Percentiles rank a stretch among this genome's conserved stretches.
phyloP scores from a whole-genome alignment of 441 rosid genomes.

The Metrosideros polymorpha region DNA sequence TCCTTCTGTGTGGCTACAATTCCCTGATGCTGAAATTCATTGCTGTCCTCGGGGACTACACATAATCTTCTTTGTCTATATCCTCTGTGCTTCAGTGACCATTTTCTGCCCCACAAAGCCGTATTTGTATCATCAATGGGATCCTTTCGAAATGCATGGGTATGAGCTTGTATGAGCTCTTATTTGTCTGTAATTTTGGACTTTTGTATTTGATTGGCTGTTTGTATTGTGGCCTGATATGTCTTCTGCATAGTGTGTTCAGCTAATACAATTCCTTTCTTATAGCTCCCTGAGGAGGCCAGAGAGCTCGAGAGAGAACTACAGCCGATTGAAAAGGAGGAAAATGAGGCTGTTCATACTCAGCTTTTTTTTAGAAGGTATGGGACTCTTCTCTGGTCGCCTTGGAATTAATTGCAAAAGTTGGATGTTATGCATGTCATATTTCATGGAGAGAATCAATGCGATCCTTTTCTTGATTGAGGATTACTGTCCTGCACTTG shows the following conservation, averaged over 20 bases:
- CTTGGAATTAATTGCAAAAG: not conserved
- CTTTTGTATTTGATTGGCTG: not conserved
- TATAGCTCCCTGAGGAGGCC: slow-evolving; percentile 93
- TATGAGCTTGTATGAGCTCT: slow-evolving; percentile 33
- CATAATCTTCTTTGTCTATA: not conserved
- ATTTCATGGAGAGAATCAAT: not conserved
- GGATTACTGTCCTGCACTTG: not conserved
- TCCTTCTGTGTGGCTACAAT: not conserved
- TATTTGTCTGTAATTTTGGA: not conserved
- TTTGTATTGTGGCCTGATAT: not conserved
- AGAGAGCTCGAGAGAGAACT: slow-evolving; percentile 93
- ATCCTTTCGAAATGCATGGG: slow-evolving; percentile 72
- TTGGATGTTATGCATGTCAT: not conserved
- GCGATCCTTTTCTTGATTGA: not conserved
- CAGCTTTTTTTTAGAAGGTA: slow-evolving; percentile 97
- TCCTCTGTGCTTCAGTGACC: slow-evolving; percentile 46
- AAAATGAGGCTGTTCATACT: slow-evolving; percentile 85
- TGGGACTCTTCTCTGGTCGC: not conserved
- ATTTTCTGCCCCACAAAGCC: slow-evolving; percentile 93
- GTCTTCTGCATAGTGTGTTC: not conserved
- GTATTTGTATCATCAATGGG: slow-evolving; percentile 94
- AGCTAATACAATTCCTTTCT: not conserved
- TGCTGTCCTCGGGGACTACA: not conserved
- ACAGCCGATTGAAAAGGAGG: slow-evolving; percentile 78
- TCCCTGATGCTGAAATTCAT: not conserved